A percentile compares a stretch with the other conserved stretches of the same genome.
phyloP scores from a whole-genome alignment of 1,284 basidiomycete genomes.

The Ustilago bromivora region DNA sequence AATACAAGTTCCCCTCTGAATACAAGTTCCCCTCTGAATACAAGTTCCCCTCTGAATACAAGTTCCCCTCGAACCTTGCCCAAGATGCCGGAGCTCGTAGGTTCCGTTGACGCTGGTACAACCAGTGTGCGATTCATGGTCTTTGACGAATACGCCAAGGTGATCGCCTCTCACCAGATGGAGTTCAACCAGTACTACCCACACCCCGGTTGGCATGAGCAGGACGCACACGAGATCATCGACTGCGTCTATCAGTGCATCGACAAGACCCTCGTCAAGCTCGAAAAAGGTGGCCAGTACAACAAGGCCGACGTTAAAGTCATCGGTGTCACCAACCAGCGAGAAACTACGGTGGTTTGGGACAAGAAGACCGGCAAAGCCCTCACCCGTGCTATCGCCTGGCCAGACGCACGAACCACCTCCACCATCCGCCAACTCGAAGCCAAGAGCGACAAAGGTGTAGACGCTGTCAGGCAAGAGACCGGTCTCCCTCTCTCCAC shows the following conservation, averaged over 20 bases:
- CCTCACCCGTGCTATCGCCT: conserved; percentile 87
- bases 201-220: conserved; percentile 86
- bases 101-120: conserved; percentile 55
- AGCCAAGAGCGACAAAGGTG: conserved; percentile 80
- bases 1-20: background rate
- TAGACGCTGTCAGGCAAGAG: conserved; percentile 75
- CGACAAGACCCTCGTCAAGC: conserved; percentile 77
- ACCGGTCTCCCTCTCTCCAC: conserved; percentile 72
- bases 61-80: background rate
- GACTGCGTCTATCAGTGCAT: conserved; percentile 83
- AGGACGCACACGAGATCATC: conserved; percentile 87
- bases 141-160: conserved; percentile 88
- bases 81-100: conserved; percentile 54
- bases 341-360: conserved; percentile 96
- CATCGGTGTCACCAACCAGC: conserved; percentile 97
- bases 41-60: background rate
- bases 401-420: conserved; percentile 93
- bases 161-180: conserved; percentile 85
- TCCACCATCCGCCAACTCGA: conserved; percentile 83
- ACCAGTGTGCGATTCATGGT: conserved; percentile 94
- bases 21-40: background rate
- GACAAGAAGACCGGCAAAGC: conserved; percentile 88
- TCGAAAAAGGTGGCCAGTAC: conserved; percentile 81
- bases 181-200: conserved; percentile 67
- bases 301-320: conserved; percentile 85